Conservation (phyloP, 106 monocot genomes). For the Dioscorea zingiberensis region DNA sequence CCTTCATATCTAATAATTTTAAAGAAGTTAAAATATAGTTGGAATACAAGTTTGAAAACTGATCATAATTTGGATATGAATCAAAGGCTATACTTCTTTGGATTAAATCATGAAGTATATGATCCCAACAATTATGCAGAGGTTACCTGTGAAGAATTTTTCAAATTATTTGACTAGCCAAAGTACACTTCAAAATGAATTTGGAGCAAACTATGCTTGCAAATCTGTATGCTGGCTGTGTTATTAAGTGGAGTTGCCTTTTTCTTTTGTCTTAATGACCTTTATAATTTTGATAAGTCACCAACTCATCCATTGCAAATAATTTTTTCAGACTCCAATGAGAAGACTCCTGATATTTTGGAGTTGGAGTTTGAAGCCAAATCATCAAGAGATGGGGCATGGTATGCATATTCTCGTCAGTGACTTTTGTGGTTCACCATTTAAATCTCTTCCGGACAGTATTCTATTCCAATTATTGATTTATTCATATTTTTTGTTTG, state of each 20-base stretch:
- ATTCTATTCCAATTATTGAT: neutral
- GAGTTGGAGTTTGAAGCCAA: constrained; percentile 37
- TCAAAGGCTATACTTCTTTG: neutral
- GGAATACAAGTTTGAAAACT: too few relatives aligned
- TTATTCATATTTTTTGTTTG: too few relatives aligned
- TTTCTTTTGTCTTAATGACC: too few relatives aligned
- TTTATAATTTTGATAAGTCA: too few relatives aligned
- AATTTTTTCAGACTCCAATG: constrained; percentile 8
- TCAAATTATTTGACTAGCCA: neutral
- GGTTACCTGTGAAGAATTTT: neutral
- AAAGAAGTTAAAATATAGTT: too few relatives aligned
- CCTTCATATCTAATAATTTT: neutral
- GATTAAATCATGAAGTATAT: neutral
- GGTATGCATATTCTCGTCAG: constrained; percentile 12
- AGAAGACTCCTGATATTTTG: constrained; percentile 17
- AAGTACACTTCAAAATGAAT: too few relatives aligned
- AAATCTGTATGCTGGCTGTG: too few relatives aligned
- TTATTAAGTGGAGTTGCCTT: too few relatives aligned
- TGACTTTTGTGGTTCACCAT: neutral
- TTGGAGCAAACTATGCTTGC: too few relatives aligned
- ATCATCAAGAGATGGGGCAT: constrained; percentile 32
- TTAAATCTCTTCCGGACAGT: neutral
- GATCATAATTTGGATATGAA: neutral
- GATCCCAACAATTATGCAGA: neutral
- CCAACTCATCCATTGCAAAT: too few relatives aligned